A percentile compares a stretch with the other conserved stretches of the same genome.
phyloP scores from a whole-genome alignment of 352 stramenopile species.

The Phytophthora capsici region DNA sequence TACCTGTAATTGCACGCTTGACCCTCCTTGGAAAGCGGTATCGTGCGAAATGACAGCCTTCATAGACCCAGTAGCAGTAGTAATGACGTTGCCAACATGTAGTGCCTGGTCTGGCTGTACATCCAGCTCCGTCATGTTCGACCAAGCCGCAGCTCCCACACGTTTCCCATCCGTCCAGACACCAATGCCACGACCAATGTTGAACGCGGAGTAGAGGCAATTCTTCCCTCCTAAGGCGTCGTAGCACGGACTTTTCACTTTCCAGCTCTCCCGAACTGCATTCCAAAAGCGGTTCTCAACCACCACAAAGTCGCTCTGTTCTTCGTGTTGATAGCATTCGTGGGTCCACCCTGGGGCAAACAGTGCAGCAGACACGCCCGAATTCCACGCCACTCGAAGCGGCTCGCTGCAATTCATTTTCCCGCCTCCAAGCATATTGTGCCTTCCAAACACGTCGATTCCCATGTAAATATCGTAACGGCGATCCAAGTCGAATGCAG shows the following conservation, averaged over 20 bases:
- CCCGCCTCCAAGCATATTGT: constrained; percentile 44
- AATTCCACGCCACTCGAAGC: constrained; percentile 44
- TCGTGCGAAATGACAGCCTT: constrained; percentile 34
- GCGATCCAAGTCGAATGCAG: constrained; percentile 46
- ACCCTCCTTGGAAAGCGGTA: constrained; percentile 44
- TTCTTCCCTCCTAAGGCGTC: constrained; percentile 42
- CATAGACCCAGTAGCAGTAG: constrained; percentile 34
- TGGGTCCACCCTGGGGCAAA: constrained; percentile 50
- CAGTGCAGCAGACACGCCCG: constrained; percentile 45
- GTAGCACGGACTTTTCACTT: constrained; percentile 41
- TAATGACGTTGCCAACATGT: constrained; percentile 35
- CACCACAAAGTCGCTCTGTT: constrained; percentile 29
- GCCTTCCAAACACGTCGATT: constrained; percentile 57
- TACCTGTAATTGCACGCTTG: constrained; percentile 43
- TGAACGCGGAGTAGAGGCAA: constrained; percentile 48
- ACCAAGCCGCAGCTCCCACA: constrained; percentile 22
- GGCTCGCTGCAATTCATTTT: constrained; percentile 43
- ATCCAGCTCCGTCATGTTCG: constrained; percentile 46
- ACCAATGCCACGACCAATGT: constrained; percentile 36
- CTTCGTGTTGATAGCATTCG: constrained; percentile 45
- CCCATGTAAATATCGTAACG: constrained; percentile 70
- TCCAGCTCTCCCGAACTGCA: constrained; percentile 39
- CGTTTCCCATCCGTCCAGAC: constrained; percentile 38
- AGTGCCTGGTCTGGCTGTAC: constrained; percentile 36
- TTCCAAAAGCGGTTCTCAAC: constrained; percentile 48